Percentiles rank a stretch among this genome's conserved stretches.
Evolutionary conservation across 2,329 filamentous ascomycete genomes (phyloP).

Genomic region (Pseudocercospora crystallina): DNA sequence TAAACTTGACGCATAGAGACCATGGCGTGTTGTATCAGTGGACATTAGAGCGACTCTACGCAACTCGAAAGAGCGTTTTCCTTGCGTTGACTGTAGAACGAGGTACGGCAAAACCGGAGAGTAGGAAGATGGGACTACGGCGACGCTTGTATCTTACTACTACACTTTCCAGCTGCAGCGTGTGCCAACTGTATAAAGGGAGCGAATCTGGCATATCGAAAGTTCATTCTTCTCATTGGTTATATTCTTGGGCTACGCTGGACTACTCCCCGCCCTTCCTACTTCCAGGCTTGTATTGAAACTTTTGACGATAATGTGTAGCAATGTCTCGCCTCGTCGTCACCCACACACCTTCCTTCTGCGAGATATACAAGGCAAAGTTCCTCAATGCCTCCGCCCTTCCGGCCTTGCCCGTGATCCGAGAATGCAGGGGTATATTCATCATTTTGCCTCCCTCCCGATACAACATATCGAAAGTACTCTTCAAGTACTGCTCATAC

Average conservation of each 20-base stretch:
- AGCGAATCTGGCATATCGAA: conserved; percentile 14
- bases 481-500: conserved; percentile 43
- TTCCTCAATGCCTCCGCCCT: conserved; percentile 41
- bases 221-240: neutral
- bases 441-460: conserved; percentile 45
- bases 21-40: conserved; percentile 19
- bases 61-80: conserved; percentile 18
- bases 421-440: conserved; percentile 44
- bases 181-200: conserved; percentile 25
- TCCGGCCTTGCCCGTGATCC: conserved; percentile 45
- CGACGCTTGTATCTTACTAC: conserved; percentile 13
- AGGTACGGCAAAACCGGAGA: conserved; percentile 15
- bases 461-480: conserved; percentile 44
- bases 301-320: conserved; percentile 40
- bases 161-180: conserved; percentile 12
- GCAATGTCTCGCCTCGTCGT: conserved; percentile 46
- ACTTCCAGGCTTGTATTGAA: conserved; percentile 32
- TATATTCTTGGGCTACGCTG: neutral
- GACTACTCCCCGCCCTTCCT: too few species aligned
- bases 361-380: conserved; percentile 41
- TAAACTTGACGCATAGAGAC: conserved; percentile 18
- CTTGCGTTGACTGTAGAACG: conserved; percentile 26
- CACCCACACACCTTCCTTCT: conserved; percentile 47
- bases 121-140: conserved; percentile 5
- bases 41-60: conserved; percentile 17